Evolutionary conservation across 257 asterid species (phyloP).

Genomic region (Primulina tabacum): DNA sequence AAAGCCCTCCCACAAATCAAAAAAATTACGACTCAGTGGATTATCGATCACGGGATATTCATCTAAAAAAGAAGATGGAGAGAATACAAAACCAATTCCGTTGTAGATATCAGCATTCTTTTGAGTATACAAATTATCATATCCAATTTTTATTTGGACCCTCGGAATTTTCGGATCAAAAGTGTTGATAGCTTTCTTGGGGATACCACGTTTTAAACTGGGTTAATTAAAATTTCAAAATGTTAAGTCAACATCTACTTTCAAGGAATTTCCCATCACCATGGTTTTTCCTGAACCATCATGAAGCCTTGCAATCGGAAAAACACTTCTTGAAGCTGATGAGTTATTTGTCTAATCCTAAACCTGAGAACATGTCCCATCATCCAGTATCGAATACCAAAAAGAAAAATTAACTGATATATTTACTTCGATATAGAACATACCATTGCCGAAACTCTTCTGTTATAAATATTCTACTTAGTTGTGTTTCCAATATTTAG

Average conservation of each 20-base stretch:
- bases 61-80: conserved; percentile 84
- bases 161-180: conserved; percentile 69
- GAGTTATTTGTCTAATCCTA: too few relatives aligned
- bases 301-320: conserved; percentile 51
- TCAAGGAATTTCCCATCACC: conserved; percentile 34
- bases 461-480: too few relatives aligned
- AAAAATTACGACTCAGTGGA: conserved; percentile 39
- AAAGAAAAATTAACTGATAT: too few relatives aligned
- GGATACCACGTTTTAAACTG: conserved; percentile 39
- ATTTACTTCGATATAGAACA: too few relatives aligned
- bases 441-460: too few relatives aligned
- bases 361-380: conserved; percentile 31
- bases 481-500: too few relatives aligned
- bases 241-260: conserved; percentile 23
- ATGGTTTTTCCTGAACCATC: conserved; percentile 46
- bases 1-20: conserved; percentile 55
- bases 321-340: conserved; percentile 47
- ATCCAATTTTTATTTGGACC: conserved; percentile 85
- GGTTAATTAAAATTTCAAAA: conserved; percentile 44
- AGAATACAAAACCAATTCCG: conserved; percentile 90
- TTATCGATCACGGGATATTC: conserved; percentile 62
- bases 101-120: conserved; percentile 84
- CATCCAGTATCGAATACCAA: too few relatives aligned
- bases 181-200: conserved; percentile 36
- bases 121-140: conserved; percentile 57